These are phyloP conservation scores for Candida ponderosae DNA, from an alignment of 805 yeast species.

Conservation along the genomic window DNA sequence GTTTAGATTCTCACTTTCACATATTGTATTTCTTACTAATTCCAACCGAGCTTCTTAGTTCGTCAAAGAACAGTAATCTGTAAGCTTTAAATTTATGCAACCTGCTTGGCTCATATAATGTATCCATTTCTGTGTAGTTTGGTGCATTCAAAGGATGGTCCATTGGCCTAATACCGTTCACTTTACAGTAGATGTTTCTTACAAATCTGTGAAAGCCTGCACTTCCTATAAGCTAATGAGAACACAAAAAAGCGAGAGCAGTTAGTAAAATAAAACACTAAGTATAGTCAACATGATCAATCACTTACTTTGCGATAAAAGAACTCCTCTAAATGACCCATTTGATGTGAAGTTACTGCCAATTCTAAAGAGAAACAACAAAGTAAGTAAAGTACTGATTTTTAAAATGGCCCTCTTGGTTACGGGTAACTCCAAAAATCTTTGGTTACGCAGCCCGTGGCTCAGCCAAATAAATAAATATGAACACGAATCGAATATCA, in stretches of 20 bases:
- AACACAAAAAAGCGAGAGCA: conserved; percentile 3
- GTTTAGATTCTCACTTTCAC: neutral
- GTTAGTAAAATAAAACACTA: neutral
- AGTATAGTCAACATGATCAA: neutral
- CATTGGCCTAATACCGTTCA: conserved; percentile 48
- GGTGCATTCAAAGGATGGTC: conserved; percentile 16
- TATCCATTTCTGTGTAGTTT: conserved; percentile 8
- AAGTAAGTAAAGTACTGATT: too few relatives aligned
- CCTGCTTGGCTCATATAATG: conserved; percentile 34
- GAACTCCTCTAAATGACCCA: conserved; percentile 36
- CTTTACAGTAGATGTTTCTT: conserved; percentile 48
- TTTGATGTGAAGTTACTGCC: too few relatives aligned
- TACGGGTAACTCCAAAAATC: too few relatives aligned
- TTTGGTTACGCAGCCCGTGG: too few relatives aligned
- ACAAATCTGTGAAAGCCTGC: conserved; percentile 58
- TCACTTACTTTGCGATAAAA: conserved; percentile 24
- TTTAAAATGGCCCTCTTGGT: too few relatives aligned
- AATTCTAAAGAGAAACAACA: too few relatives aligned
- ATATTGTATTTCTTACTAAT: conserved; percentile 23
- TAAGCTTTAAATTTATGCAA: conserved; percentile 56
- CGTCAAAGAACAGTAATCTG: conserved; percentile 50
- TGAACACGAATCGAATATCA: too few relatives aligned
- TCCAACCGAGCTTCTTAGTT: conserved; percentile 47
- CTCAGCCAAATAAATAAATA: too few relatives aligned
- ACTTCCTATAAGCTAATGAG: conserved; percentile 42